Evolutionary conservation across 2,329 filamentous ascomycete genomes (phyloP).

Genomic region (Onygenales sp.): DNA sequence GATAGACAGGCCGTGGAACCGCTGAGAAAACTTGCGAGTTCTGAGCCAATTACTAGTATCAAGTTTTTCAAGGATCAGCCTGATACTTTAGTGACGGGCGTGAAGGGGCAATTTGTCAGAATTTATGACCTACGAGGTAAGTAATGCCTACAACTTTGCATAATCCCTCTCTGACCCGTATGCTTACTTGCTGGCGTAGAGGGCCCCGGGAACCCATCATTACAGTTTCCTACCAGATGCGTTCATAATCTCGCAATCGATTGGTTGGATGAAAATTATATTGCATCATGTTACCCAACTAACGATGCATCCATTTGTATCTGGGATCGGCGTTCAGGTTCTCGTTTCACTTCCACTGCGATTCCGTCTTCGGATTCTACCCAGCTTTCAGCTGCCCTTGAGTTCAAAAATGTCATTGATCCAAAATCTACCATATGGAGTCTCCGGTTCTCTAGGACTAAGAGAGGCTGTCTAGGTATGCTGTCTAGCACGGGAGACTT

Average conservation of each 20-base stretch:
- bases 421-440: constrained; percentile 50
- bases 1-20: constrained; percentile 35
- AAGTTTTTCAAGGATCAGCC: constrained; percentile 54
- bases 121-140: constrained; percentile 54
- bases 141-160: constrained; percentile 11
- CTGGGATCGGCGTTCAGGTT: constrained; percentile 50
- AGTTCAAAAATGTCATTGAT: constrained; percentile 46
- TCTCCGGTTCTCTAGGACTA: constrained; percentile 50
- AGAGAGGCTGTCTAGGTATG: constrained; percentile 48
- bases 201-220: constrained; percentile 29
- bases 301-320: constrained; percentile 51
- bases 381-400: constrained; percentile 44
- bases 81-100: constrained; percentile 51
- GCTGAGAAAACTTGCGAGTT: constrained; percentile 50
- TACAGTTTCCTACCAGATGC: constrained; percentile 47
- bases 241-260: constrained; percentile 57
- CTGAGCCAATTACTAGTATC: constrained; percentile 54
- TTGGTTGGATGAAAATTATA: constrained; percentile 55
- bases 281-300: constrained; percentile 47
- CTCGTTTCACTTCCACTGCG: constrained; percentile 26
- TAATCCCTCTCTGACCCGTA: neutral
- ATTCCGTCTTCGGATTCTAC: constrained; percentile 22
- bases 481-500: constrained; percentile 52
- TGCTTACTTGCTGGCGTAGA: constrained; percentile 15
- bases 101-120: constrained; percentile 51